Evolutionary conservation across 768 basidiomycete genomes (phyloP).

Genomic region (Flagelloscypha sp.): DNA sequence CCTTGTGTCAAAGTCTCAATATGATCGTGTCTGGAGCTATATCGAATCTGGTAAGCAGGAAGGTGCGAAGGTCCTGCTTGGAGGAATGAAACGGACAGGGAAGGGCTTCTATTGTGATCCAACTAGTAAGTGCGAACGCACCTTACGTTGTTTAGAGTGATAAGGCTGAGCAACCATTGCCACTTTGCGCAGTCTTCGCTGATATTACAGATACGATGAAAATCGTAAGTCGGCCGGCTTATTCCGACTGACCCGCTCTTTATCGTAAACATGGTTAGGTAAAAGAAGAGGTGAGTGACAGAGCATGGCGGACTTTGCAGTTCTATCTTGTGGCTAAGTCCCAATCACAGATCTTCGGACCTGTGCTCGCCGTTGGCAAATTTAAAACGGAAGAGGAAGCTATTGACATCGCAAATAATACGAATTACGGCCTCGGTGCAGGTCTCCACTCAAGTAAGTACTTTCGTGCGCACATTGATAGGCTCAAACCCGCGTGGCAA

Average conservation of each 20-base stretch:
- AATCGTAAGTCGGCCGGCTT: constrained; percentile 45
- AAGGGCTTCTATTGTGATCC: constrained; percentile 89
- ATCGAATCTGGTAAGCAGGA: constrained; percentile 80
- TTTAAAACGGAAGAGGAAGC: constrained; percentile 88
- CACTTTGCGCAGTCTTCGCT: constrained; percentile 56
- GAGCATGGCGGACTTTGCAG: constrained; percentile 1
- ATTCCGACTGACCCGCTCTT: neutral
- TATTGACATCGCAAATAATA: constrained; percentile 77
- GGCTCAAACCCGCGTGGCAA: constrained; percentile 4
- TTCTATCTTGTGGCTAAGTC: constrained; percentile 9
- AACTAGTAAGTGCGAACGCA: constrained; percentile 76
- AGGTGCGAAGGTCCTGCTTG: constrained; percentile 71
- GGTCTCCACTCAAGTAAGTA: constrained; percentile 78
- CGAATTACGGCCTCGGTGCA: constrained; percentile 85
- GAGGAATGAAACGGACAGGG: constrained; percentile 68
- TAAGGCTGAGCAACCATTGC: constrained; percentile 4
- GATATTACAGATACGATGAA: constrained; percentile 77
- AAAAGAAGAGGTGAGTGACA: constrained; percentile 53
- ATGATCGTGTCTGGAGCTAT: constrained; percentile 80
- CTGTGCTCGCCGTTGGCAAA: constrained; percentile 74
- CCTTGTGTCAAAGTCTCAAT: constrained; percentile 78
- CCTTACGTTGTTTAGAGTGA: constrained; percentile 5
- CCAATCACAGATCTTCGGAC: constrained; percentile 85
- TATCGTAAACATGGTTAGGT: constrained; percentile 29
- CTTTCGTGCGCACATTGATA: constrained; percentile 1